Base-by-base conservation (phyloP, 2,329 filamentous ascomycete genomes). In the Curvularia hawaiiensis region DNA sequence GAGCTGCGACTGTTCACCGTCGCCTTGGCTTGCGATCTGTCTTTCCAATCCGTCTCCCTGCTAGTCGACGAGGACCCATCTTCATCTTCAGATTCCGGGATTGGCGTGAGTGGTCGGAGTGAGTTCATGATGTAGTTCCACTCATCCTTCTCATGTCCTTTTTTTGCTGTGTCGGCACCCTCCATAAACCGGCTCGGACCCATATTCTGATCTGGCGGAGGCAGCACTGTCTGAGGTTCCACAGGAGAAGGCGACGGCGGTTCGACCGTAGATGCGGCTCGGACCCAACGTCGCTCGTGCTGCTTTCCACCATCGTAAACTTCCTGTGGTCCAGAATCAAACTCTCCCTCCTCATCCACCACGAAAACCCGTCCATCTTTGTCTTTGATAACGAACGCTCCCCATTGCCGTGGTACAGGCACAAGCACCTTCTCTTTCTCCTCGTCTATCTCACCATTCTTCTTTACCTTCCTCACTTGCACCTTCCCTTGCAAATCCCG, bases 341-440 rank as follows among this genome's bases (percentile, higher is more conserved):
- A 71, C 43, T 68, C 69, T 0, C 65, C 69, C 12, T 67, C 58
- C 10, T 53, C 40, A 31, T 68, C 71, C n/a, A 74, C 61, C 14
- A 74, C 49, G 20, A 72, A 54, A 6, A 74, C 66, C 22, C 67
- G 33, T n/a, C 69, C 69, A 47, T 69, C 59, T 1, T 64, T 55
- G 1, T 47, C 58, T 38, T 63, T 62, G 33, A 74, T 70, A 5
- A 75, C 53, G 46, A 72, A 72, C 0, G 54, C 62, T 0, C 66
- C 68, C 64, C 63, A 69, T 33, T 43, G 50, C 28, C 40, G 18
- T n/a, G 68, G 69, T 44, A 66, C 38, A 10, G 38, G 50, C 0
- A 75, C 52, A 10, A 26, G 50, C 20, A 73, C 62, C 1, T 10
- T 50, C 7, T 44, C 41, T 44, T 44, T 44, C 52, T 35, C 55